Percentiles rank a stretch among this genome's conserved stretches.
Conservation (phyloP, 1,284 basidiomycete genomes). For the Trichosporon asahii region DNA sequence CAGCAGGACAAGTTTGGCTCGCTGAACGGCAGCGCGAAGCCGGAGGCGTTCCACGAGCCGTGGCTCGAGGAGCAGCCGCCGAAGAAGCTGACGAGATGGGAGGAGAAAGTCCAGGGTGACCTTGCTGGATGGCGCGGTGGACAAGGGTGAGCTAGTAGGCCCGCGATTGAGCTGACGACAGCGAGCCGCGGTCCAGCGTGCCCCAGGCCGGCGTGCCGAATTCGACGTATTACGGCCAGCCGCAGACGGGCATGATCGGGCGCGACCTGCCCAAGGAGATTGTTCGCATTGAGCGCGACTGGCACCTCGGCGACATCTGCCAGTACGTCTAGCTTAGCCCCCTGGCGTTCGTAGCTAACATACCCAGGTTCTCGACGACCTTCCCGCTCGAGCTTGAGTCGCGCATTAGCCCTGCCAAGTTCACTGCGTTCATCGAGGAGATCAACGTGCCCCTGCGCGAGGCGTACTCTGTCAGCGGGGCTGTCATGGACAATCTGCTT, state of each 20-base stretch:
- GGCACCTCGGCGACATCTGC: slow-evolving; percentile 50
- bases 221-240: slow-evolving; percentile 36
- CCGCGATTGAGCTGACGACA: slow-evolving; percentile 11
- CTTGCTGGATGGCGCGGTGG: slow-evolving; percentile 46
- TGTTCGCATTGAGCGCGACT: slow-evolving; percentile 54
- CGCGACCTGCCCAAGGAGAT: slow-evolving; percentile 50
- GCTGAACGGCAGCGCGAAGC: background rate
- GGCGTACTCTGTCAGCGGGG: slow-evolving; percentile 50
- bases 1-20: background rate
- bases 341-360: background rate
- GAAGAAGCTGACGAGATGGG: slow-evolving; percentile 27
- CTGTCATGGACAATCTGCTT: slow-evolving; percentile 52
- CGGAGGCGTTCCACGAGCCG: background rate
- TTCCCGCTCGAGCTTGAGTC: slow-evolving; percentile 54
- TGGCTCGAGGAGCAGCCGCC: slow-evolving; percentile 4
- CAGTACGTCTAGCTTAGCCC: slow-evolving; percentile 38
- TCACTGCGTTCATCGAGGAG: slow-evolving; percentile 46
- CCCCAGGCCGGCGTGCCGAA: slow-evolving; percentile 28
- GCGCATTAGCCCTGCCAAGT: slow-evolving; percentile 43
- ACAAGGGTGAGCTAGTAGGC: slow-evolving; percentile 34
- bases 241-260: slow-evolving; percentile 40
- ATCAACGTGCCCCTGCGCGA: slow-evolving; percentile 49
- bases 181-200: slow-evolving; percentile 29
- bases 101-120: slow-evolving; percentile 41
- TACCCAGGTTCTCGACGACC: slow-evolving; percentile 48